phyloP scores from a whole-genome alignment of 139 green algal genomes.

The Coccomyxa sp. region DNA sequence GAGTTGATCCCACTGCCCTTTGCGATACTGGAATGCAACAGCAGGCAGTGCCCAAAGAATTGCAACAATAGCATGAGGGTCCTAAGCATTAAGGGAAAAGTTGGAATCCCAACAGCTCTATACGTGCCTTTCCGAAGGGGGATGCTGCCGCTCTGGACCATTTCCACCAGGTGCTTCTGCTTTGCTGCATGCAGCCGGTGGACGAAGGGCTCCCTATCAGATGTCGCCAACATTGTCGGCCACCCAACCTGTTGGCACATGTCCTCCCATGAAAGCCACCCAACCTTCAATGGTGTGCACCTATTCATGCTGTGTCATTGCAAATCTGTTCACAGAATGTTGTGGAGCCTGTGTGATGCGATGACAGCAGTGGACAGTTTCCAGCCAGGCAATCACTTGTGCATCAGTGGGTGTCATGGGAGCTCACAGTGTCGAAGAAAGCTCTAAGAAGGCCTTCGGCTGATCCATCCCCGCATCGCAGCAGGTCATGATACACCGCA shows the following conservation, averaged over 20 bases:
- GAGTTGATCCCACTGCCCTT: no score
- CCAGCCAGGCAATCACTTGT: no score
- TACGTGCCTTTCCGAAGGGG: conserved; percentile 24
- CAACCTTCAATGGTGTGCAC: not conserved
- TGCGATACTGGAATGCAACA: no score
- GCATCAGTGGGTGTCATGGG: not conserved
- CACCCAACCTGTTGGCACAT: conserved; percentile 20
- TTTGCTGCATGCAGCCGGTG: conserved; percentile 36
- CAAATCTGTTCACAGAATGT: not conserved
- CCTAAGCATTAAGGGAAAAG: not conserved
- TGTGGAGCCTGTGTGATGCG: not conserved
- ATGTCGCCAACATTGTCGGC: conserved; percentile 35
- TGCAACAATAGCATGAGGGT: no score
- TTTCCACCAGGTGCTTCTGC: conserved; percentile 32
- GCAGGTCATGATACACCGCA: conserved; percentile 37
- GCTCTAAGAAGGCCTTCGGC: conserved; percentile 24
- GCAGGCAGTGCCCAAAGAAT: no score
- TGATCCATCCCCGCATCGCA: conserved; percentile 35
- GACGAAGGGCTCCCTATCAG: conserved; percentile 31
- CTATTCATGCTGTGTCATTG: not conserved
- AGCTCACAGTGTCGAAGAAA: conserved; percentile 16
- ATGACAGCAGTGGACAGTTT: not conserved
- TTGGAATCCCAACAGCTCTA: not conserved
- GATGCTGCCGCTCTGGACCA: conserved; percentile 30
- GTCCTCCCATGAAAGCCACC: not conserved